Evolutionary conservation across 192 early-diverging fungal genomes (phyloP), one percentile per base, ranked within the genome.

Genomic region (Phycomyces blakesleeanus): DNA sequence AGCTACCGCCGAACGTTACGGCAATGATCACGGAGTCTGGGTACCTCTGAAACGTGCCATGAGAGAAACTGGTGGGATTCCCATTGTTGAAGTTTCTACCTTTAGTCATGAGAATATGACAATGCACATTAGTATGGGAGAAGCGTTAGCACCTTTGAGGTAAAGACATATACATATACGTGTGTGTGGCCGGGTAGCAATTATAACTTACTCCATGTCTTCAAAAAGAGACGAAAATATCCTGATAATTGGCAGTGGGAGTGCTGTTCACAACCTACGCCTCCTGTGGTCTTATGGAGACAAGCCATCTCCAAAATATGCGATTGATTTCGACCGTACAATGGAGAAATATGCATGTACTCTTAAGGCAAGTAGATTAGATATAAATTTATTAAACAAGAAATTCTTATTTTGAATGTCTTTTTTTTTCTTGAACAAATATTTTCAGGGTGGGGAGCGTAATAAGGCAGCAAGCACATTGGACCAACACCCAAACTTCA

Each of bases 11-110:
- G 74, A 79, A 3, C 74, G 82, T 29, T 76, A 85, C 14, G 88
- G 88, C 2, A 74, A 85, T 21, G 88, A 90, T 52, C 88, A 90
- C 56, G 88, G 88, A 21, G 80, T 81, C 2, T 90, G 88, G 88
- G 84, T 88, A 0, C 85, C 83, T 4, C 59, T 88, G 24, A 81
- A 88, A 39, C 73, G 83, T 16, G 85, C 85, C n/a, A 74, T 87
- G 11, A 67, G 79, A 44, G 75, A 71, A 0, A 72, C 78, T 14
- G 66, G 69, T 24, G 73, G 74, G 11, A 80, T 90, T 57, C 88
- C 88, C 0, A 80, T 90, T 56, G 69, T 86, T 12, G 85, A 88
- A 60, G 73, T 90, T 37, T 88, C 86, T n/a, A 71, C 84, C 1
- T 81, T 72, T 29, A 63, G 62, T 16, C 73, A 81, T 54, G 82